phyloP scores from a whole-genome alignment of 2,329 filamentous ascomycete genomes.

The Stemphylium vesicarium region DNA sequence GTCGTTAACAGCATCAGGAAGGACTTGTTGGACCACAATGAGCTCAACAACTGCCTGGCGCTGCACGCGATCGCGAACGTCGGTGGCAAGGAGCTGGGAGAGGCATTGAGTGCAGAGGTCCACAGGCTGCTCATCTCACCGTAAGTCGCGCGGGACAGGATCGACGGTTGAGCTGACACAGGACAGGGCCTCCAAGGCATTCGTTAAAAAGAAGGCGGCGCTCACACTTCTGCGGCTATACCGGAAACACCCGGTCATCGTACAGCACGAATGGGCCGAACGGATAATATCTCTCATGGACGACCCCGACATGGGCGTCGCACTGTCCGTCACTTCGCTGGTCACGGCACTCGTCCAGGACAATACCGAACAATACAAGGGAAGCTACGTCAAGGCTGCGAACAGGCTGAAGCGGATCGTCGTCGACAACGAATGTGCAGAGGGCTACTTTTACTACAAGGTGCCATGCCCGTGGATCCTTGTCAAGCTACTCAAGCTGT shows the following conservation, averaged over 20 bases:
- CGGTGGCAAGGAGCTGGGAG: slow-evolving; percentile 94
- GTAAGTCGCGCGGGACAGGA: slow-evolving; percentile 59
- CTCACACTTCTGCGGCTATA: slow-evolving; percentile 91
- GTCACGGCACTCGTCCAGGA: slow-evolving; percentile 96
- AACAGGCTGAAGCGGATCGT: slow-evolving; percentile 87
- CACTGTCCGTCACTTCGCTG: slow-evolving; percentile 91
- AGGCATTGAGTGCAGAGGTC: slow-evolving; percentile 88
- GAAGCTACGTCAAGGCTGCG: slow-evolving; percentile 92
- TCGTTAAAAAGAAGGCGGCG: slow-evolving; percentile 99
- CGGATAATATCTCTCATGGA: slow-evolving; percentile 99
- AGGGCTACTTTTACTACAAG: slow-evolving; percentile 98
- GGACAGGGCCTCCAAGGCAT: slow-evolving; percentile 80
- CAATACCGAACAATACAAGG: slow-evolving; percentile 90
- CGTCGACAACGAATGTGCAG: slow-evolving; percentile 85
- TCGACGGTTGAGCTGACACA: slow-evolving; percentile 27
- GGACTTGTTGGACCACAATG: slow-evolving; percentile 91
- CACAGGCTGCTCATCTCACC: slow-evolving; percentile 93
- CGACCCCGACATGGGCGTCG: slow-evolving; percentile 90
- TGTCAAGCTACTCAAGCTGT: slow-evolving; percentile 86
- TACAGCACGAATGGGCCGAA: slow-evolving; percentile 96
- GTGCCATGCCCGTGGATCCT: slow-evolving; percentile 99
- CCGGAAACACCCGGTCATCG: slow-evolving; percentile 90
- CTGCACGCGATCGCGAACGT: slow-evolving; percentile 98
- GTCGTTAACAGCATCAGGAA: slow-evolving; percentile 99
- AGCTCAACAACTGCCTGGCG: slow-evolving; percentile 95